These are phyloP conservation scores for Bacidia rubella DNA, from an alignment of 495 filamentous ascomycete genomes.

Conservation along the genomic window DNA sequence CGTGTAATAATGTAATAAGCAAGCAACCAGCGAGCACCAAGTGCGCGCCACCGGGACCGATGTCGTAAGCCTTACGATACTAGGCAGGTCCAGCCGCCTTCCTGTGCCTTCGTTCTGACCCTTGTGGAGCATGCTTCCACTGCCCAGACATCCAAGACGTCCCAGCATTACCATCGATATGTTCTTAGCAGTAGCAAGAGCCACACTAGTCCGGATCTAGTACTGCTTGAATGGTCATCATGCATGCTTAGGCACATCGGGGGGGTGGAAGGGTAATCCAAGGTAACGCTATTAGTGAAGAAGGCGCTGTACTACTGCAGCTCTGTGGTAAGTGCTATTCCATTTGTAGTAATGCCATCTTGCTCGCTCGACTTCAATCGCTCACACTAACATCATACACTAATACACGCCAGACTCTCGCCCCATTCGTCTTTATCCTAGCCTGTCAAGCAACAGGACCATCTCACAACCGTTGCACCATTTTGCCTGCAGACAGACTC, in stretches of 20 bases:
- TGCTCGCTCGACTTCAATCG: background rate
- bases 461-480: too few relatives aligned
- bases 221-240: background rate
- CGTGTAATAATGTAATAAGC: too few relatives aligned
- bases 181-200: too few relatives aligned
- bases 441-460: too few relatives aligned
- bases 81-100: conserved; percentile 1
- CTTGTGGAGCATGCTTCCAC: background rate
- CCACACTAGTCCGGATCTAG: too few relatives aligned
- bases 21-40: too few relatives aligned
- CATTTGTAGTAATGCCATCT: background rate
- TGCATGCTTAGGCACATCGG: background rate
- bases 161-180: background rate
- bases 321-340: background rate
- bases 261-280: background rate
- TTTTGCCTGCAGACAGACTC: background rate
- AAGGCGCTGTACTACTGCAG: background rate
- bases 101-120: background rate
- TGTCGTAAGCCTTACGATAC: background rate
- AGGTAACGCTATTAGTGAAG: background rate
- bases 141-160: background rate
- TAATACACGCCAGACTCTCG: too few relatives aligned
- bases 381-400: background rate
- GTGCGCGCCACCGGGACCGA: background rate
- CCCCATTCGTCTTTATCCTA: background rate